phyloP scores from a whole-genome alignment of 345 rosid species.

The Kandelia obovata region DNA sequence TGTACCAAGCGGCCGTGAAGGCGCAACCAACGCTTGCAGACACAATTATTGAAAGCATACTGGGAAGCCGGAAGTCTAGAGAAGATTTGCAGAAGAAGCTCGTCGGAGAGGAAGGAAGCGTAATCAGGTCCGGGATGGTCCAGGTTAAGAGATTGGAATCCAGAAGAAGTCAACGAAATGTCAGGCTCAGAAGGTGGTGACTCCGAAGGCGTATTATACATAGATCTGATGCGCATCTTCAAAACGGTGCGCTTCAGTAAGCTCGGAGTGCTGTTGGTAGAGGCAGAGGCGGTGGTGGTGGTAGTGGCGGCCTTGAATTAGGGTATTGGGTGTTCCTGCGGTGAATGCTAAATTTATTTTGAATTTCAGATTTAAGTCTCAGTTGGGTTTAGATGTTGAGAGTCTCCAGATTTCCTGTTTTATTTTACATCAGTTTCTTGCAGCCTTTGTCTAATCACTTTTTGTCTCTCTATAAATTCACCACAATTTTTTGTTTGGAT shows the following conservation, averaged over 20 bases:
- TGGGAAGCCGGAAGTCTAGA: slow-evolving; percentile 53
- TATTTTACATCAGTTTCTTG: no score
- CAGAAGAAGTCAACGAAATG: background rate
- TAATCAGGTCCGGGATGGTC: slow-evolving; percentile 24
- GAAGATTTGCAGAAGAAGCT: slow-evolving; percentile 62
- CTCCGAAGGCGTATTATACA: slow-evolving; percentile 15
- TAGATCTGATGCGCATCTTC: slow-evolving; percentile 27
- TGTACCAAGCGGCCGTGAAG: slow-evolving; percentile 76
- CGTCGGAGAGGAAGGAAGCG: slow-evolving; percentile 55
- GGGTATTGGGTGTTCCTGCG: background rate
- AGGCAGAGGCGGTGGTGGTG: background rate
- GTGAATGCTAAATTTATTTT: slow-evolving; percentile 25
- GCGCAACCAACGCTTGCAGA: slow-evolving; percentile 83
- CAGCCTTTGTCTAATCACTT: no score
- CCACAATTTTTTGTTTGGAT: no score
- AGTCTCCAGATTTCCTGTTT: no score
- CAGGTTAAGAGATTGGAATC: slow-evolving; percentile 1
- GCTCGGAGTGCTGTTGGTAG: slow-evolving; percentile 14
- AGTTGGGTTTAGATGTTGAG: no score
- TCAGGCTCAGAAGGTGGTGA: slow-evolving; percentile 26
- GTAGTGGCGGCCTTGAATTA: slow-evolving; percentile 15
- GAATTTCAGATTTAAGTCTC: no score
- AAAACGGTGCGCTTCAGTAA: slow-evolving; percentile 22
- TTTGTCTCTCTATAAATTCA: no score
- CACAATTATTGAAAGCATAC: slow-evolving; percentile 49